These are phyloP conservation scores for Alternaria panax DNA, from an alignment of 2,329 filamentous ascomycete genomes.

Conservation along the genomic window DNA sequence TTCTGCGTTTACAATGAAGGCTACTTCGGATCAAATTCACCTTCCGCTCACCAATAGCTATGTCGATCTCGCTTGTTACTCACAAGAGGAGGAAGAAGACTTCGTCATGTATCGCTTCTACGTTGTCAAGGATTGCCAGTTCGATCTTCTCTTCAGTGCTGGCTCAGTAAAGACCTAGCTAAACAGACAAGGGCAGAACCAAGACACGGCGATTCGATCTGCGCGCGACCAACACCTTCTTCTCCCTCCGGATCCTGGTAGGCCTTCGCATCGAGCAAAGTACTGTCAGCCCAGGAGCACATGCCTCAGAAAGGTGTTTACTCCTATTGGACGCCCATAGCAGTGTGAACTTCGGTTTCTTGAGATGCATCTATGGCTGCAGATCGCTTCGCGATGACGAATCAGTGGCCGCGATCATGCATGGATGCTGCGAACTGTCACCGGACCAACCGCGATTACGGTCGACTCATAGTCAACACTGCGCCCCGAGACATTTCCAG, in stretches of 20 bases:
- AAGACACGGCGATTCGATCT: background rate
- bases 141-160: constrained; percentile 9
- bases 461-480: background rate
- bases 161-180: background rate
- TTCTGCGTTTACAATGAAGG: background rate
- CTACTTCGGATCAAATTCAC: background rate
- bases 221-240: background rate
- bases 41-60: constrained; percentile 3
- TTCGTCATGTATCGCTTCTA: constrained; percentile 6
- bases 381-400: constrained; percentile 3
- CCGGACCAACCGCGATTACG: constrained; percentile 3
- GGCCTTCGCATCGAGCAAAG: background rate
- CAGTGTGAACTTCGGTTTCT: background rate
- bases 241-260: background rate
- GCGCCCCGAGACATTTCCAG: background rate
- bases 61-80: constrained; percentile 1
- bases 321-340: background rate
- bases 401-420: background rate
- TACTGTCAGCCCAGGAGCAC: background rate
- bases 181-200: background rate
- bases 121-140: constrained; percentile 6
- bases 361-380: constrained; percentile 9
- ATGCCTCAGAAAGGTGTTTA: background rate
- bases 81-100: background rate
- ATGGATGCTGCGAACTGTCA: constrained; percentile 10